These are phyloP conservation scores for Pseudopithomyces chartarum DNA, from an alignment of 2,329 filamentous ascomycete species.

Conservation along the genomic window DNA sequence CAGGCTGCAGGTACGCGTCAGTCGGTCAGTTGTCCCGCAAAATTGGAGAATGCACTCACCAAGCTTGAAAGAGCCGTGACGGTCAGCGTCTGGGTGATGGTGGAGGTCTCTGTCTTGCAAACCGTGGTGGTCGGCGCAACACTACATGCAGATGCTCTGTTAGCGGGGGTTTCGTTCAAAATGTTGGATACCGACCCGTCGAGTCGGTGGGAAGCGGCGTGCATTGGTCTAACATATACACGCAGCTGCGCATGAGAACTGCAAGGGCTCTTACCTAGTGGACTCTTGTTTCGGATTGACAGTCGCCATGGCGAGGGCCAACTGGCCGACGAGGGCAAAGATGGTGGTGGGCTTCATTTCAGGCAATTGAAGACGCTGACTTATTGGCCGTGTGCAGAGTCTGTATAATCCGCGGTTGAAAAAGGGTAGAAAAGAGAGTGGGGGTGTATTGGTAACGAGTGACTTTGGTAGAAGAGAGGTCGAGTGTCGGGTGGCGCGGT, in stretches of 20 bases:
- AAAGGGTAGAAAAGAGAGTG: not conserved
- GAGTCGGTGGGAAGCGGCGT: not conserved
- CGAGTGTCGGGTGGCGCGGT: not conserved
- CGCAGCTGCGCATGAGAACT: not conserved
- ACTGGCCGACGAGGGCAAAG: not conserved
- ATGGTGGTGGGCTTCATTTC: constrained; percentile 4
- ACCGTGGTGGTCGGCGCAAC: not conserved
- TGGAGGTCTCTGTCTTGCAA: not conserved
- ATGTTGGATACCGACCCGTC: not conserved
- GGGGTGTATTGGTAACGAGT: not conserved
- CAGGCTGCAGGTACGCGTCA: not conserved
- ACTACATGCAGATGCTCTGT: not conserved
- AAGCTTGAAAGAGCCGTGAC: not conserved
- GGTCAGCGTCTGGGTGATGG: constrained; percentile 3
- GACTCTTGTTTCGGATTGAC: not conserved
- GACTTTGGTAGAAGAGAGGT: not conserved
- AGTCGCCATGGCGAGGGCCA: not conserved
- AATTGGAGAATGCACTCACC: not conserved
- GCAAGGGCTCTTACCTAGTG: not conserved
- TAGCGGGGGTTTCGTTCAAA: not conserved
- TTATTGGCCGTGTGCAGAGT: not conserved
- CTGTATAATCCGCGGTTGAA: not conserved
- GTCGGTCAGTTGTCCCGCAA: not conserved
- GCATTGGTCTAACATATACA: constrained; percentile 16
- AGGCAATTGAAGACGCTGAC: not conserved